These are phyloP conservation scores for Cucumis cinereus DNA, from an alignment of 306 rosid species.

Conservation along the genomic window DNA sequence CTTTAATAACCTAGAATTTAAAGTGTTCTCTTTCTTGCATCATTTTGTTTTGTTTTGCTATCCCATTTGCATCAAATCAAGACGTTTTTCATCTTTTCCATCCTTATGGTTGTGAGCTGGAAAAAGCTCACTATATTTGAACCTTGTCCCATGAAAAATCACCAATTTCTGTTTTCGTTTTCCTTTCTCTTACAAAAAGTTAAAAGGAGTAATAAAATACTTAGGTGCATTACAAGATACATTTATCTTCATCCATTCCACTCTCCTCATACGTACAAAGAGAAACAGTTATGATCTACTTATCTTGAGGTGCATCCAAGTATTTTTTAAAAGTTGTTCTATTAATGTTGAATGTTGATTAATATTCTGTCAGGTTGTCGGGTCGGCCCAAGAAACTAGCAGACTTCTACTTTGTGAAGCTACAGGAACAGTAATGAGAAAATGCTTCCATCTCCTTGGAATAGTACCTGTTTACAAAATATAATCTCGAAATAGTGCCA, in stretches of 20 bases:
- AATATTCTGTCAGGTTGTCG: constrained; percentile 51
- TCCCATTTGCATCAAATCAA: neutral
- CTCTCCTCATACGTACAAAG: too few relatives aligned
- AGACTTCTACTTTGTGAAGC: constrained; percentile 94
- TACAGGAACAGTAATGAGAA: constrained; percentile 77
- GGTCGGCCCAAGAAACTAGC: constrained; percentile 71
- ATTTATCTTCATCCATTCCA: too few relatives aligned
- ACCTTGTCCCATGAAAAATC: neutral
- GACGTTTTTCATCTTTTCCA: neutral
- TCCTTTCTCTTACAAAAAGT: too few relatives aligned
- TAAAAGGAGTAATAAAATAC: too few relatives aligned
- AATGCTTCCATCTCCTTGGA: constrained; percentile 81
- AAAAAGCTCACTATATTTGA: neutral
- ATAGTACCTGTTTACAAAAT: constrained; percentile 82
- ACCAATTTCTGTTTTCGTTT: too few relatives aligned
- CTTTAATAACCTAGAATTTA: neutral
- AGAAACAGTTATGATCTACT: too few relatives aligned
- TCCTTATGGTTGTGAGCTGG: neutral
- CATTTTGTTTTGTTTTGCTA: neutral
- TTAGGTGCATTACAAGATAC: too few relatives aligned
- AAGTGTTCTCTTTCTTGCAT: neutral
- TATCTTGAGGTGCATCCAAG: neutral
- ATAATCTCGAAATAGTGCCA: constrained; percentile 6
- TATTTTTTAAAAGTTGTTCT: too few relatives aligned
- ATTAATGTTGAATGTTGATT: neutral